Base-by-base conservation (phyloP, 2,329 filamentous ascomycete genomes). In the Fusarium bactridioides region DNA sequence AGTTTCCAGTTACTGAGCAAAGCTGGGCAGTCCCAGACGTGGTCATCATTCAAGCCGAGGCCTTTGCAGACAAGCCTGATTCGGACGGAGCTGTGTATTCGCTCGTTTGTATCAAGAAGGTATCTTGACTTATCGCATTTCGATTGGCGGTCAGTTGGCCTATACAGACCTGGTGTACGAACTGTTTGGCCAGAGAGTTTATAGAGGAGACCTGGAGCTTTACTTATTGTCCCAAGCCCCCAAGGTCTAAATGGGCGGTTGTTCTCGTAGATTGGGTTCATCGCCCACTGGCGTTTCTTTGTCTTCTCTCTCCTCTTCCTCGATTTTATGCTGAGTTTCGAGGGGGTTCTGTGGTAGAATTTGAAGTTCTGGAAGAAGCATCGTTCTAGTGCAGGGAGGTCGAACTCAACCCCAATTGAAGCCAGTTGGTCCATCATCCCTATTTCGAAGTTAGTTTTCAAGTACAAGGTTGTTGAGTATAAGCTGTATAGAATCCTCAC, bases 381-480 rank as follows among this genome's bases (percentile, higher is more conserved):
- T 33, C 84, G 83, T 29, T 81, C 78, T 50, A 86, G 76, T 10
- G 83, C 82, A 0, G 77, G 78, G 6, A 80, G 70, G 69, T 86
- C 80, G 68, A 88, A 88, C 73, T 88, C 85, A 38, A 86, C 83
- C 11, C 85, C 86, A 10, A 88, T 79, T 10, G 85, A 86, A 8
- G 84, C 82, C 53, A 88, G 80, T 69, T 88, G 86, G 54, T 88
- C 86, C 84, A 87, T 87, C 86, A 88, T 88, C 86, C 86, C 85
- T 87, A 61, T 10, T 48, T 13, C 11, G 11, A 23, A 63, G 41
- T 72, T 33, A 67, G 35, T 43, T 45, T 10, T 15, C 23, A 23
- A 33, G 47, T 23, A 33, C 21, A 33, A 33, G 21, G 21, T 50
- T 33, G 29, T 19, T 50, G 29, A 13, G 29, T n/a, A 19, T 23